A percentile compares a stretch with the other conserved stretches of the same genome.
phyloP scores from a whole-genome alignment of 2,329 filamentous ascomycete species.

The Hypoxylon rubiginosum region DNA sequence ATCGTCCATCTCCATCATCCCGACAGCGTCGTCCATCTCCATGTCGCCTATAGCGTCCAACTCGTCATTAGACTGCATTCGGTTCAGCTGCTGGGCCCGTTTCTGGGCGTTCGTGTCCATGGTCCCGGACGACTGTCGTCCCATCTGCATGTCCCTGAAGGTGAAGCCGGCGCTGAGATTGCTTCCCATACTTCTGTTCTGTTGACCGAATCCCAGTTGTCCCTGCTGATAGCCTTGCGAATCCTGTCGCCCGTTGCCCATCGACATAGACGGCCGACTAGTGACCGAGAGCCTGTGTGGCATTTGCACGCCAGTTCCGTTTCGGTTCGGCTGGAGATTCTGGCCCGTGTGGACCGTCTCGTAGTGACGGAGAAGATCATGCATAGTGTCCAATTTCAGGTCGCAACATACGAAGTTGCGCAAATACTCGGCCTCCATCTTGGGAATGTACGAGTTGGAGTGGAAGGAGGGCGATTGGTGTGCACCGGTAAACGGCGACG shows the following conservation, averaged over 20 bases:
- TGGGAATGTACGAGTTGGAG: slow-evolving; percentile 95
- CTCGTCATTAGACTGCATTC: slow-evolving; percentile 67
- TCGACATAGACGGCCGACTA: slow-evolving; percentile 48
- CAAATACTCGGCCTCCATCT: slow-evolving; percentile 98
- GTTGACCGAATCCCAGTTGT: slow-evolving; percentile 50
- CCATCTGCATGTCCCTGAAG: slow-evolving; percentile 56
- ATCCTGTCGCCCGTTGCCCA: slow-evolving; percentile 47
- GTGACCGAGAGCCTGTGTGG: slow-evolving; percentile 51
- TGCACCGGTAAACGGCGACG: slow-evolving; percentile 84
- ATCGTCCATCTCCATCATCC: slow-evolving; percentile 73
- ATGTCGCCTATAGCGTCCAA: slow-evolving; percentile 92
- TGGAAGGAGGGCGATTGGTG: slow-evolving; percentile 95
- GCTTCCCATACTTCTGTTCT: slow-evolving; percentile 41
- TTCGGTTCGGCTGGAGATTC: slow-evolving; percentile 55
- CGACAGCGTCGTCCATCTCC: slow-evolving; percentile 92
- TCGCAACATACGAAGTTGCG: slow-evolving; percentile 97
- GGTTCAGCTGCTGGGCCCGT: slow-evolving; percentile 59
- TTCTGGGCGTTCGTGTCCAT: slow-evolving; percentile 54
- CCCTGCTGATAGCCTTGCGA: slow-evolving; percentile 48
- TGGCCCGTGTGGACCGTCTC: slow-evolving; percentile 92
- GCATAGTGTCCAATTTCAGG: slow-evolving; percentile 87
- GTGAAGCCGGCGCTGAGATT: slow-evolving; percentile 43
- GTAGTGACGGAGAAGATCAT: slow-evolving; percentile 96
- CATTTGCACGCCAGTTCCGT: slow-evolving; percentile 47
- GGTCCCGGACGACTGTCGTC: slow-evolving; percentile 51